Base-by-base conservation (phyloP, 768 basidiomycete genomes). In the Hygrophorus russula region DNA sequence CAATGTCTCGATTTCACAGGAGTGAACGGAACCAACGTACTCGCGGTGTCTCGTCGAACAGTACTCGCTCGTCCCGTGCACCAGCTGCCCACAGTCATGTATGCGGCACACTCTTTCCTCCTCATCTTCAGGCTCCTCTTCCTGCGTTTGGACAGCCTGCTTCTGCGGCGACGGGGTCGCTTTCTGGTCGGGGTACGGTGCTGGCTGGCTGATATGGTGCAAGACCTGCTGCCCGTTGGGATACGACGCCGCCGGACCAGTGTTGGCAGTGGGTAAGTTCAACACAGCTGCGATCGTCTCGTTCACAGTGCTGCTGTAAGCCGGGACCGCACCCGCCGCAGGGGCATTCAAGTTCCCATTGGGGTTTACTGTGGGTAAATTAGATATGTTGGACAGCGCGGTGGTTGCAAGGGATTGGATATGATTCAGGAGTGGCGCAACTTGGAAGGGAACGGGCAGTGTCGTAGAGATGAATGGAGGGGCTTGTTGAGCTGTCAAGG, bases 1-100 rank as follows among this genome's bases (percentile, higher is more conserved):
- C 50, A 44, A 15, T 37, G 44, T 7, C 7, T 31, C 8, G 18
- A 15, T 19, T 41, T 10, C 19, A 13, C 19, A 6, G 53, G 42
- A 46, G 17, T 28, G 24, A 42, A 46, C 28, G n/a, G 29, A 49
- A 34, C 31, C 15, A 29, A 69, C 78, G 53, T 51, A 81, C 80
- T 82, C 77, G 49, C 78, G 65, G 58, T 80, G 79, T 43, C 69
- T 67, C 59, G 60, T 59, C 4, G 77, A 80, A 51, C 80, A 81
- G 51, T 76, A 81, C 36, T 69, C 67, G 46, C 73, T 73, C 37
- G 63, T 60, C 54, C 77, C 78, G 52, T 78, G 71, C 49, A 70
- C 71, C 49, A 69, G 68, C 56, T 80, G 61, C 42, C 68, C 68
- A 56, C 79, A 82, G 44, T 69, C 70, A 50, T 72, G 71, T 51